A percentile compares a stretch with the other conserved stretches of the same genome.
Evolutionary conservation across 2,329 filamentous ascomycete genomes (phyloP).

Genomic region (Talaromyces albobiverticillius): DNA sequence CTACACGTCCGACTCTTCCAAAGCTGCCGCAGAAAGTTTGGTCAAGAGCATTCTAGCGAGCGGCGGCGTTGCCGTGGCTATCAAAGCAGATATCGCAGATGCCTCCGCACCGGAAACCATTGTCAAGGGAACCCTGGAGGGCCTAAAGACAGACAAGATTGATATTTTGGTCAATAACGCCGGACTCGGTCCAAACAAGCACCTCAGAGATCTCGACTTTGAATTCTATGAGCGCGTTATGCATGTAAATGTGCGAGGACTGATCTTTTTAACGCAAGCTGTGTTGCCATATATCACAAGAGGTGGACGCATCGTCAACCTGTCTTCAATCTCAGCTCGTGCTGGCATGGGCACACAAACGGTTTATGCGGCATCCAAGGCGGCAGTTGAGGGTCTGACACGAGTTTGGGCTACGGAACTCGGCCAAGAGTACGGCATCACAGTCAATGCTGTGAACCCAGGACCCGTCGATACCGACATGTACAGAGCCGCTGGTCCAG

Average conservation of each 20-base stretch:
- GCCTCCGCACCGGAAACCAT: too few relatives aligned
- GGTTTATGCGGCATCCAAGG: slow-evolving; percentile 59
- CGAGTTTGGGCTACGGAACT: slow-evolving; percentile 59
- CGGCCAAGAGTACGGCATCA: slow-evolving; percentile 44
- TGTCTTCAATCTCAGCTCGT: slow-evolving; percentile 55
- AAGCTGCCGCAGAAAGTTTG: too few relatives aligned
- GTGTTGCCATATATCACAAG: slow-evolving; percentile 27
- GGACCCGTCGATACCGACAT: slow-evolving; percentile 45
- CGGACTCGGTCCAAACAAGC: too few relatives aligned
- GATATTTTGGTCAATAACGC: too few relatives aligned
- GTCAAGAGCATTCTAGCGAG: too few relatives aligned
- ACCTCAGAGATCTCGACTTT: neutral
- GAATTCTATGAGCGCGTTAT: neutral
- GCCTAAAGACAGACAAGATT: too few relatives aligned
- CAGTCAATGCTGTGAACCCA: slow-evolving; percentile 59
- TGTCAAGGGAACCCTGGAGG: too few relatives aligned
- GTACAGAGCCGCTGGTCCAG: too few relatives aligned
- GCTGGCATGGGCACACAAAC: slow-evolving; percentile 55
- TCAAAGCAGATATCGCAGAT: too few relatives aligned
- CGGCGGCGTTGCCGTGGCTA: too few relatives aligned
- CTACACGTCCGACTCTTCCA: too few relatives aligned
- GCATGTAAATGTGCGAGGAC: slow-evolving; percentile 21
- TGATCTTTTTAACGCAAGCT: slow-evolving; percentile 31
- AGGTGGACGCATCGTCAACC: slow-evolving; percentile 52
- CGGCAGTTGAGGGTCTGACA: slow-evolving; percentile 59